Evolutionary conservation across 2,329 filamentous ascomycete genomes (phyloP).

Genomic region (Diaporthe nobilis): DNA sequence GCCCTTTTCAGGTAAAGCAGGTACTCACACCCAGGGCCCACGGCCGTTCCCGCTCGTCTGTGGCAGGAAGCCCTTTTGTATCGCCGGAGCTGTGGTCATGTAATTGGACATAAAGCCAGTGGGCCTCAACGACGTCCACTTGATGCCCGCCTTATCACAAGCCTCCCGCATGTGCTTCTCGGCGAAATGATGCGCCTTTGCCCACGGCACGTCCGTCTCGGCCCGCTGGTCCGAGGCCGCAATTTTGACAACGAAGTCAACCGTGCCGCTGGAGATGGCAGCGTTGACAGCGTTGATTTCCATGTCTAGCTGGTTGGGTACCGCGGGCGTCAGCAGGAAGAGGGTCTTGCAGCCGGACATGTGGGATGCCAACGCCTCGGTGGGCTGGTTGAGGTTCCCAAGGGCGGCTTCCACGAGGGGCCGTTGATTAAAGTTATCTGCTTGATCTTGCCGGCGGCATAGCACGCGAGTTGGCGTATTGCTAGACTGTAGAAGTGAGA

Average conservation of each 20-base stretch:
- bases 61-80: conserved; percentile 27
- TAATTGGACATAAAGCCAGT: conserved; percentile 33
- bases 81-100: background rate
- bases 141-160: conserved; percentile 10
- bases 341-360: conserved; percentile 35
- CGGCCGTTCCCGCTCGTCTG: conserved; percentile 26
- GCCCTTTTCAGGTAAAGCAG: background rate
- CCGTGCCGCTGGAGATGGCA: conserved; percentile 7
- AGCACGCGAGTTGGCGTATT: conserved; percentile 1
- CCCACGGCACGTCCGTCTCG: conserved; percentile 26
- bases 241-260: conserved; percentile 33
- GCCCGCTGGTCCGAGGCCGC: conserved; percentile 14
- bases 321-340: conserved; percentile 12
- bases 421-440: conserved; percentile 11
- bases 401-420: conserved; percentile 20
- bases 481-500: conserved; percentile 10
- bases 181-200: conserved; percentile 4
- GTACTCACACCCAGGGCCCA: conserved; percentile 27
- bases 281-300: conserved; percentile 23
- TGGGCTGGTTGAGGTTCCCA: conserved; percentile 15
- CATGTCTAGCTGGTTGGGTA: conserved; percentile 2
- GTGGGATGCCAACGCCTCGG: background rate
- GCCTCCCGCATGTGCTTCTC: conserved; percentile 26
- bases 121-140: conserved; percentile 11
- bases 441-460: conserved; percentile 30